phyloP scores from a whole-genome alignment of 441 rosid genomes.

The Corymbia calophylla region DNA sequence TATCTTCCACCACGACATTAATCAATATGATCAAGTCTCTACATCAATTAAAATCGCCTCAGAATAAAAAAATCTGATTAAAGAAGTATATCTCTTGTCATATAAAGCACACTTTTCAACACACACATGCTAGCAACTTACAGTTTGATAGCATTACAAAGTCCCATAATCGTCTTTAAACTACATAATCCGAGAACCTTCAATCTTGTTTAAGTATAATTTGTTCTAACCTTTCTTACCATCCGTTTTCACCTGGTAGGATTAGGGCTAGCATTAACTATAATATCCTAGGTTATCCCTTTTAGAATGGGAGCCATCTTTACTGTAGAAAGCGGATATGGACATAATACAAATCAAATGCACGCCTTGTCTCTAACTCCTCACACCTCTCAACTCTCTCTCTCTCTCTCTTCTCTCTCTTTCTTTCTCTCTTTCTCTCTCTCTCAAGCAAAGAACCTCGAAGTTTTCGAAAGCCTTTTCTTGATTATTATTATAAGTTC shows the following conservation, averaged over 20 bases:
- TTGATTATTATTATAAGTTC: background rate
- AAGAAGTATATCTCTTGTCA: background rate
- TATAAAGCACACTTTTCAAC: background rate
- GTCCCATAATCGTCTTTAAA: background rate
- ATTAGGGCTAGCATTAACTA: background rate
- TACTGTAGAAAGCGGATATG: background rate
- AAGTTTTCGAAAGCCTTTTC: background rate
- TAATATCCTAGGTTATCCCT: background rate
- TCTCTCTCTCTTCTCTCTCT: background rate
- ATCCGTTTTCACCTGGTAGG: background rate
- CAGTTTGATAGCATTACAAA: background rate
- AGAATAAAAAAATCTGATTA: background rate
- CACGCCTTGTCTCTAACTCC: constrained; percentile 18
- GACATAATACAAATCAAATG: background rate
- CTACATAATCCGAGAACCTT: background rate
- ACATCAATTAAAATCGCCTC: background rate
- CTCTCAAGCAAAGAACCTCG: constrained; percentile 1
- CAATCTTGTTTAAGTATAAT: background rate
- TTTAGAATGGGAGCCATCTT: background rate
- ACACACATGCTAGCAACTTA: background rate
- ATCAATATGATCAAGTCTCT: background rate
- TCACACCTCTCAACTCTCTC: background rate
- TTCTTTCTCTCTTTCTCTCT: background rate
- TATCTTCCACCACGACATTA: background rate
- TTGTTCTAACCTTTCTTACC: background rate